These are phyloP conservation scores for Gossypium trilobum DNA, from an alignment of 441 rosid species.

Conservation along the genomic window DNA sequence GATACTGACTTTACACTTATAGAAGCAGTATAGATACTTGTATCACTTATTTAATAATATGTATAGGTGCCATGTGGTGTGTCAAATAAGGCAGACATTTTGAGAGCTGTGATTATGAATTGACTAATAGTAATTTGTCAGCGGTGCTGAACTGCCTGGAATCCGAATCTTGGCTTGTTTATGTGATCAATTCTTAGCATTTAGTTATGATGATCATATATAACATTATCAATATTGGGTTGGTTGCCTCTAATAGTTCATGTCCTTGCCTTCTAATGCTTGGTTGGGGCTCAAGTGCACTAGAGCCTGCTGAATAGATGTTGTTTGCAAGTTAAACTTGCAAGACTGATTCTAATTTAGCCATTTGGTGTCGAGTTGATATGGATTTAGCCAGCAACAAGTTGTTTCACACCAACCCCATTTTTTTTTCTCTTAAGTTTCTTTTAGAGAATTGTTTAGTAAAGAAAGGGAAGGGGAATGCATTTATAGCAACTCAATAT, in stretches of 20 bases:
- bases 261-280: slow-evolving; percentile 6
- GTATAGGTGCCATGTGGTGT: neutral
- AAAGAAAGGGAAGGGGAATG: neutral
- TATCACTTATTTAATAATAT: neutral
- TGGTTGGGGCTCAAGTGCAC: neutral
- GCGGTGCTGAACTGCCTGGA: neutral
- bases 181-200: neutral
- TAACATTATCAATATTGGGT: neutral
- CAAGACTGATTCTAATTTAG: slow-evolving; percentile 9
- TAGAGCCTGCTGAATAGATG: neutral
- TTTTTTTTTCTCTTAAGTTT: neutral
- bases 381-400: neutral
- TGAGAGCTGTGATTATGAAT: neutral
- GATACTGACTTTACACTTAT: neutral
- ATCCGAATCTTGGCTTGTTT: slow-evolving; percentile 2
- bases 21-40: neutral
- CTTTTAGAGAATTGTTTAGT: neutral
- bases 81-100: neutral
- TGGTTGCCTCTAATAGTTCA: slow-evolving; percentile 12
- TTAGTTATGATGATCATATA: neutral
- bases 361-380: slow-evolving; percentile 3
- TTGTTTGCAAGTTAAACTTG: slow-evolving; percentile 5
- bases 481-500: neutral
- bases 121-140: neutral
- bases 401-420: neutral